Evolutionary conservation across 2,329 filamentous ascomycete species (phyloP).

Genomic region (Paecilomyces formosus): DNA sequence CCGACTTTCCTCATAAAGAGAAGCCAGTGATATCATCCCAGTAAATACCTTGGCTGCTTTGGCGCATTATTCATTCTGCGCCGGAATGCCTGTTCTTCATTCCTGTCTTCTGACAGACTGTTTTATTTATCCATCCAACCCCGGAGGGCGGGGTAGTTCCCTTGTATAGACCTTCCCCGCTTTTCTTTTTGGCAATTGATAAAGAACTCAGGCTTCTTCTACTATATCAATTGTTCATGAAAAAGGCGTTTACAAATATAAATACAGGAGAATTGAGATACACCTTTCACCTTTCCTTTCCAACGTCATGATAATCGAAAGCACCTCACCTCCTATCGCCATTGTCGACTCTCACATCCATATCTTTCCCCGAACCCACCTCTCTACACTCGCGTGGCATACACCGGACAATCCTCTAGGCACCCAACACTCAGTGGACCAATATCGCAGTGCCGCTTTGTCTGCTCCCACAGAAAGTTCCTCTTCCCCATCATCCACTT

Average conservation of each 20-base stretch:
- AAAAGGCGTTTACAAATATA: no score
- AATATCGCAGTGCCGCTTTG: slow-evolving; percentile 50
- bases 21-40: background rate
- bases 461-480: slow-evolving; percentile 18
- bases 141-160: no score
- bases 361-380: slow-evolving; percentile 66
- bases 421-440: slow-evolving; percentile 55
- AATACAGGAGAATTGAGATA: no score
- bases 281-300: background rate
- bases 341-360: slow-evolving; percentile 91
- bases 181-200: no score
- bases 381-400: slow-evolving; percentile 64
- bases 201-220: no score
- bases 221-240: no score
- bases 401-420: slow-evolving; percentile 52
- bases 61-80: no score
- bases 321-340: slow-evolving; percentile 22
- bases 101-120: no score
- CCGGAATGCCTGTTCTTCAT: no score
- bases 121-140: no score
- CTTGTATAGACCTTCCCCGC: no score
- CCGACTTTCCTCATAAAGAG: background rate
- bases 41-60: no score
- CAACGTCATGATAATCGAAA: background rate
- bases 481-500: slow-evolving; percentile 21